Evolutionary conservation across 1,284 basidiomycete genomes (phyloP), one percentile per base, ranked within the genome.

Genomic region (Thelephora terrestris): DNA sequence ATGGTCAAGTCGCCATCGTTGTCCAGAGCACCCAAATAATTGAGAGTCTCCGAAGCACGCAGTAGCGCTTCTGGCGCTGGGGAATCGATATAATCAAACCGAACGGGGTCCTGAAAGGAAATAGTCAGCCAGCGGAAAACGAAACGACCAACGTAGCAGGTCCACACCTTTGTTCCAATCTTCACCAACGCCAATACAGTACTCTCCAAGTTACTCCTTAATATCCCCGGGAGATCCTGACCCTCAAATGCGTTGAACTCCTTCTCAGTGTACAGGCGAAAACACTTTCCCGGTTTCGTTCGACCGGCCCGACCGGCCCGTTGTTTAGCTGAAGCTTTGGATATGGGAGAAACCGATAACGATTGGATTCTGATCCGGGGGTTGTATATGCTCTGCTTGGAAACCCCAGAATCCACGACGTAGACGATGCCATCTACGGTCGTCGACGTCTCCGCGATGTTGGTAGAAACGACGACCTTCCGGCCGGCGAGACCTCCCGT

Each of bases 351-450:
- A 36, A 94, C 90, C 14, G 94, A 69, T 51, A 95, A 68, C 53
- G 83, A 88, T 68, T 96, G 91, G 39, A 95, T 90, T 54, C 92
- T 79, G 57, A 94, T 92, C 29, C 90, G 75, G 0, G 90, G 90
- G 62, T 92, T 91, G 69, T 92, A 93, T 43, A 92, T 87, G 61
- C 91, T 94, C 66, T 93, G 87, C 67, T 93, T 91, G 23, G 87
- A 88, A 69, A 92, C 91, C 0, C 91, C 91, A 1, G 91, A 89
- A 63, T 95, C 91, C 42, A 95, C 88, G 47, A 95, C 91, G 61
- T 94, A 96, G 21, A 94, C 89, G 60, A 96, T 93, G 21, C 91
- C 92, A 55, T 94, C 91, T 51, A 96, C 94, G 3, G 91, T 95
- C 34, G 95, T 67, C 14, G 88, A 91, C 0, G 92, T 95, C 66